Percentiles rank a stretch among this genome's conserved stretches.
Evolutionary conservation across 2,329 filamentous ascomycete genomes (phyloP).

Genomic region (Epichloe hybrida): DNA sequence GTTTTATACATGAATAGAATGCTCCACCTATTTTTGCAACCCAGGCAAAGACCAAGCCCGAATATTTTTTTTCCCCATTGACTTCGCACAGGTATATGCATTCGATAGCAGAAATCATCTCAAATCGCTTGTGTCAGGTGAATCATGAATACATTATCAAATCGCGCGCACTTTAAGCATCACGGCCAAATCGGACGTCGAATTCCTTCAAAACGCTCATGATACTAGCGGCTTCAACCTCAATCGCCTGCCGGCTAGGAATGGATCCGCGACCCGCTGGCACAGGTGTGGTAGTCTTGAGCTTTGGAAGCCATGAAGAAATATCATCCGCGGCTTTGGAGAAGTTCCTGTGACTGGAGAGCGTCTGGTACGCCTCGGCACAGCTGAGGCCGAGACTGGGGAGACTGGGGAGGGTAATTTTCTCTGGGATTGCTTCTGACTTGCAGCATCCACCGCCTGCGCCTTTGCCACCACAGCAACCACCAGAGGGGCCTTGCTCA

Average conservation of each 20-base stretch:
- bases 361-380: constrained; percentile 65
- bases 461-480: constrained; percentile 50
- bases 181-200: constrained; percentile 55
- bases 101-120: not conserved
- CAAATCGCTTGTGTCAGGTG: not conserved
- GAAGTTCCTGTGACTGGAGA: constrained; percentile 65
- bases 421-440: constrained; percentile 17
- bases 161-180: constrained; percentile 14
- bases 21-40: no score
- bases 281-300: constrained; percentile 42
- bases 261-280: constrained; percentile 14
- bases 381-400: constrained; percentile 51
- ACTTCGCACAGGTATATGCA: not conserved
- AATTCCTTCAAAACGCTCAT: constrained; percentile 78
- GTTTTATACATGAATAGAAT: no score
- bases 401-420: constrained; percentile 22
- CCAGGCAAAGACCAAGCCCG: no score
- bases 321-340: constrained; percentile 61
- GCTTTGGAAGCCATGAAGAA: constrained; percentile 60
- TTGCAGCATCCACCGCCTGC: constrained; percentile 54
- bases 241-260: constrained; percentile 45
- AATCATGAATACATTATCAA: not conserved
- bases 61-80: not conserved
- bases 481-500: constrained; percentile 18
- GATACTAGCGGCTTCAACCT: constrained; percentile 71